Conservation (phyloP, 2,329 filamentous ascomycete species). For the Pseudogymnoascus sp. region DNA sequence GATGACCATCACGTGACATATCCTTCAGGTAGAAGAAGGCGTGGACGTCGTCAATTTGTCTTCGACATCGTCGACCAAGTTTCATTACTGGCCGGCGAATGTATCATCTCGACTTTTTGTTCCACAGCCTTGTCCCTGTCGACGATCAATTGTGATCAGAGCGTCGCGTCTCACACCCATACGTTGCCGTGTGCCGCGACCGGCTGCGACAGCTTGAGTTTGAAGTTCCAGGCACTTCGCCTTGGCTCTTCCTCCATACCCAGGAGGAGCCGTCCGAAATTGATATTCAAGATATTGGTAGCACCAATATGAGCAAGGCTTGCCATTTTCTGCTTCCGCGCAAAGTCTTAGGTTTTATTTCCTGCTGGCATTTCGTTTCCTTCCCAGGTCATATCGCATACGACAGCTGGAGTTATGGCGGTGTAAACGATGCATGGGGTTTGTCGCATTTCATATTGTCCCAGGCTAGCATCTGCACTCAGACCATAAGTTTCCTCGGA, state of each 20-base stretch:
- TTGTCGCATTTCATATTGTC: background rate
- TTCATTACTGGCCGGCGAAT: background rate
- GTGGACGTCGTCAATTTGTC: background rate
- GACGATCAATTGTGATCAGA: conserved; percentile 1
- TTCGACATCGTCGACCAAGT: background rate
- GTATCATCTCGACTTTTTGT: conserved; percentile 5
- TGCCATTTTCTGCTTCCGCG: background rate
- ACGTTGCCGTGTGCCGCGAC: background rate
- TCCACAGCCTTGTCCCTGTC: conserved; percentile 4
- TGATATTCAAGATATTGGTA: background rate
- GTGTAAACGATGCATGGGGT: background rate
- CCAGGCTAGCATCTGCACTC: background rate
- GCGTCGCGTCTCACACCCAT: conserved; percentile 4
- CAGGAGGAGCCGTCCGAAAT: background rate
- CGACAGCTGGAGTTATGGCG: background rate
- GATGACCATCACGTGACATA: background rate
- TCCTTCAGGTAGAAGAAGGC: background rate
- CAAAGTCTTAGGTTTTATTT: background rate
- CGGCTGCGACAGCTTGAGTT: background rate
- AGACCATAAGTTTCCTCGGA: background rate
- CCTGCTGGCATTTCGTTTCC: background rate
- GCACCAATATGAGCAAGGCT: background rate
- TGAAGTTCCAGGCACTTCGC: background rate
- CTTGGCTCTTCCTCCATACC: background rate
- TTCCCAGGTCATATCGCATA: background rate